These are phyloP conservation scores for Testicularia cyperi DNA, from an alignment of 1,284 basidiomycete genomes.

Conservation along the genomic window DNA sequence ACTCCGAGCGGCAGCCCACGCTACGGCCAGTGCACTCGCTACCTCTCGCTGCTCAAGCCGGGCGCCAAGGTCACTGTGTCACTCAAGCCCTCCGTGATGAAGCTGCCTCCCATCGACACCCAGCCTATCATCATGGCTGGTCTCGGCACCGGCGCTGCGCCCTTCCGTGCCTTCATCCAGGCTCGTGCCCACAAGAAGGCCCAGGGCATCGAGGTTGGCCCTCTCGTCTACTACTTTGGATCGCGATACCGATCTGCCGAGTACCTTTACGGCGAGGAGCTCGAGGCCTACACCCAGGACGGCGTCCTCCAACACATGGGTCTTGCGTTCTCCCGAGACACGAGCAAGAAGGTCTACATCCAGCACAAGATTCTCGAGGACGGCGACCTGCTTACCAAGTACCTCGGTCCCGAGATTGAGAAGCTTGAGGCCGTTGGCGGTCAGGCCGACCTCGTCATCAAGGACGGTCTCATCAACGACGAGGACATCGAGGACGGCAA, in stretches of 20 bases:
- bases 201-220: constrained; percentile 79
- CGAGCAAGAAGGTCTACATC: constrained; percentile 88
- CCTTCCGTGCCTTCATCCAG: constrained; percentile 97
- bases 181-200: constrained; percentile 80
- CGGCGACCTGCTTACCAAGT: constrained; percentile 71
- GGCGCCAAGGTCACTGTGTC: constrained; percentile 96
- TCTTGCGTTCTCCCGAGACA: constrained; percentile 94
- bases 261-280: constrained; percentile 91
- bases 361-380: constrained; percentile 97
- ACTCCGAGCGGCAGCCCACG: constrained; percentile 76
- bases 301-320: constrained; percentile 84
- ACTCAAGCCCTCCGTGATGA: constrained; percentile 99
- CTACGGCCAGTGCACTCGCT: constrained; percentile 94
- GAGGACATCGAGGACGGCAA: constrained; percentile 42
- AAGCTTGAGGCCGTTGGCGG: constrained; percentile 66
- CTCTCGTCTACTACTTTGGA: constrained; percentile 96
- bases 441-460: constrained; percentile 51
- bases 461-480: constrained; percentile 64
- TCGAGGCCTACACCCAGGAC: constrained; percentile 71
- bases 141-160: constrained; percentile 94
- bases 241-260: constrained; percentile 91
- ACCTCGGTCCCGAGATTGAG: constrained; percentile 52
- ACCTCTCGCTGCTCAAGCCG: constrained; percentile 77
- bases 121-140: constrained; percentile 98
- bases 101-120: constrained; percentile 79